Evolutionary conservation across 2,329 filamentous ascomycete species (phyloP), one percentile per base, ranked within the genome.

Genomic region (Aspergillus bombycis): DNA sequence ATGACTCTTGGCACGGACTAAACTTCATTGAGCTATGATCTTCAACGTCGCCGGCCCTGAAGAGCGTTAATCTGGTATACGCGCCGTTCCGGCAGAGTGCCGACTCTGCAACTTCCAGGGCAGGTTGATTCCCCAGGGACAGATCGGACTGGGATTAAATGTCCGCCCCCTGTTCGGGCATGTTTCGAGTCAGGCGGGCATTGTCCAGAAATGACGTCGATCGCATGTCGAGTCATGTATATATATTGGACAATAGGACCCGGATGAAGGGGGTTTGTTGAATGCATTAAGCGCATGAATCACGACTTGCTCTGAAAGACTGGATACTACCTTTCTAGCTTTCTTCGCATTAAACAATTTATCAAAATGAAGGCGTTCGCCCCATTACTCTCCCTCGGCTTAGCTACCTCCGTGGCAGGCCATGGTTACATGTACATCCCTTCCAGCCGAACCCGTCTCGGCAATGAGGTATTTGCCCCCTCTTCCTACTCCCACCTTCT

Each of bases 401-500:
- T 70, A 45, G 65, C 64, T 36, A 62, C 68, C 61, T 61, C 66
- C 50, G 70, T 72, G 53, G 66, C 74, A 53, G 81, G 79, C 7
- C 82, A 84, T 69, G 82, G 82, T 8, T 84, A 84, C 63, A 58
- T 84, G 45, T 79, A 74, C 4, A 76, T 74, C 2, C 82, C 82
- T 0, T 73, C 67, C 14, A 84, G 82, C 62, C 79, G 82, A 9
- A 82, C 79, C 4, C 75, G 80, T 28, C 77, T 83, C 8, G 81
- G 81, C 11, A 68, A 73, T 11, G 77, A 83, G 74, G 82, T 84
- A 67, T 63, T 23, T 46, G 70, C 52, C 28, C 38, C n/a, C 36
- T 57, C 54, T 10, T 32, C 32, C 21, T 46, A 57, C 54, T 6
- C 2, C n/a, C 26, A 41, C 14, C 2, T 8, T 16, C 0, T 23